Percentiles rank a stretch among this genome's conserved stretches.
These are phyloP conservation scores for Cryphonectria naterciae DNA, from an alignment of 2,329 filamentous ascomycete genomes.

Conservation along the genomic window DNA sequence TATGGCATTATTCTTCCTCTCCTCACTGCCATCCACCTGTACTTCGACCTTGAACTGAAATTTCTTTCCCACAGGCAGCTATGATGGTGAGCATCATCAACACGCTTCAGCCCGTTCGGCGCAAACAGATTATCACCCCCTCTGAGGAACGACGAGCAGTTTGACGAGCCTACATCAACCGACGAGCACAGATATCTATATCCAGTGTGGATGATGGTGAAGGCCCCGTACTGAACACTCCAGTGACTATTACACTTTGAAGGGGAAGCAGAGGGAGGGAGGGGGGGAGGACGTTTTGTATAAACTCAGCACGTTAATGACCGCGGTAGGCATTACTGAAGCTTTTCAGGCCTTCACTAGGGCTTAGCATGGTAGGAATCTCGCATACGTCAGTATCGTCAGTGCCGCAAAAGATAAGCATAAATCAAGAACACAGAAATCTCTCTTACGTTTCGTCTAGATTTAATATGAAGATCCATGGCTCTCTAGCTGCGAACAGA, in stretches of 20 bases:
- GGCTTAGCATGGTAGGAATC: not conserved
- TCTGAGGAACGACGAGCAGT: not conserved
- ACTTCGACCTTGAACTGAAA: not conserved
- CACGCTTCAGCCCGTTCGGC: not conserved
- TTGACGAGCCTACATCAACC: too few species aligned
- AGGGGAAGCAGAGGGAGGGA: too few species aligned
- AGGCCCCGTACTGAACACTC: too few species aligned
- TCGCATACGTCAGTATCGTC: not conserved
- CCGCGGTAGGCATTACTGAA: not conserved
- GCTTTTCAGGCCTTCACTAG: not conserved
- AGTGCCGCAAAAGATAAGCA: not conserved
- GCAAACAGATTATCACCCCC: not conserved
- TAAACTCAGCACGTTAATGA: not conserved
- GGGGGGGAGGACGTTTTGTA: not conserved
- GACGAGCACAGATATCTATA: too few species aligned
- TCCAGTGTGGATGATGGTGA: not conserved
- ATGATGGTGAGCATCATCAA: not conserved
- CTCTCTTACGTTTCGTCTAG: not conserved
- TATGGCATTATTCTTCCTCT: not conserved
- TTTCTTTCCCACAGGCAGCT: not conserved
- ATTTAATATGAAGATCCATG: too few species aligned
- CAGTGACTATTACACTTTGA: not conserved
- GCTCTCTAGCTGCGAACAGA: not conserved
- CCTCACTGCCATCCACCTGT: not conserved
- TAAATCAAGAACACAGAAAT: not conserved